These are phyloP conservation scores for Tuctoria greenei DNA, from an alignment of 176 grass and related monocot species.

Conservation along the genomic window DNA sequence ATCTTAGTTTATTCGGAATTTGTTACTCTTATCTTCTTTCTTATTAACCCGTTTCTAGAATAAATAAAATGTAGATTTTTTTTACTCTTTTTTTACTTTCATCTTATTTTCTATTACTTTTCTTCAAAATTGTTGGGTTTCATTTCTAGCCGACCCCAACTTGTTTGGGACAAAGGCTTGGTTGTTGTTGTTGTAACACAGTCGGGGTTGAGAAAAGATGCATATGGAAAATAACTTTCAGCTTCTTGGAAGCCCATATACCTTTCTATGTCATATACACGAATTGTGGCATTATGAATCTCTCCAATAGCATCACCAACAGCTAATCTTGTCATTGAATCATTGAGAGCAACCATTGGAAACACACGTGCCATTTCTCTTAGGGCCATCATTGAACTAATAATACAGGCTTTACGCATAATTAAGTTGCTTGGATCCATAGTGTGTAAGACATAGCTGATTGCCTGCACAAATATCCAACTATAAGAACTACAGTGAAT, in stretches of 20 bases:
- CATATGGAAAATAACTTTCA: conserved; percentile 23
- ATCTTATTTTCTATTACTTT: no score
- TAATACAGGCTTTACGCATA: conserved; percentile 91
- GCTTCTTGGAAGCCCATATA: conserved; percentile 26
- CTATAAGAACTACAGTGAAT: conserved; percentile 9
- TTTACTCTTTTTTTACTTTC: no score
- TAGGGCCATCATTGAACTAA: conserved; percentile 82
- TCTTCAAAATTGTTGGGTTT: no score
- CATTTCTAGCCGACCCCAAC: no score
- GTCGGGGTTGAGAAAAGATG: conserved; percentile 24
- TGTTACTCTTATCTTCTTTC: no score
- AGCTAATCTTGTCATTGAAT: conserved; percentile 69
- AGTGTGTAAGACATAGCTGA: conserved; percentile 76
- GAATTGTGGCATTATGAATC: conserved; percentile 71
- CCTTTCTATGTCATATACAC: conserved; percentile 98
- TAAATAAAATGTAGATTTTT: no score
- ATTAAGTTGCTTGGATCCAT: conserved; percentile 99
- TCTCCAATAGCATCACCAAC: conserved; percentile 97
- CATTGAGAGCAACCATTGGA: conserved; percentile 93
- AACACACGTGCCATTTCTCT: conserved; percentile 96
- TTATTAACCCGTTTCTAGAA: no score
- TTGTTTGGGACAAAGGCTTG: no score
- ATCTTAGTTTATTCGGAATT: no score
- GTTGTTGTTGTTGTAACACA: no score
- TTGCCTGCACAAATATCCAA: conserved; percentile 50